Percentiles rank a stretch among this genome's conserved stretches.
Conservation (phyloP, 176 grass and related monocot species). For the Poa annua region DNA sequence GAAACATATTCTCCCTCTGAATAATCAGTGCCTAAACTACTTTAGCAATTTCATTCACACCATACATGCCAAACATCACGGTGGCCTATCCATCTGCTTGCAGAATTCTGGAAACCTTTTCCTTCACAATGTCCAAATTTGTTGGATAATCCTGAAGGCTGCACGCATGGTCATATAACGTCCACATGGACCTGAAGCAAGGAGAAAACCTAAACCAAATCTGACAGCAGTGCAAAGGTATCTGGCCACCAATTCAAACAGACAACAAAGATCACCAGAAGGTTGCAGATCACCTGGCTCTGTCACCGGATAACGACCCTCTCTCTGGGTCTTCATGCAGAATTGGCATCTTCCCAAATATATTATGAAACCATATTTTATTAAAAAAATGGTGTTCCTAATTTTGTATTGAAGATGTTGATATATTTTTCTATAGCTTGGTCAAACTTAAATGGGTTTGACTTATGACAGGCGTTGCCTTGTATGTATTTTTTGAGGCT, state of each 20-base stretch:
- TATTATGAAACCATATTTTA: background rate
- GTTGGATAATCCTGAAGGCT: constrained; percentile 30
- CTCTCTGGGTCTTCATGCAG: constrained; percentile 28
- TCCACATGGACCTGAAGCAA: constrained; percentile 32
- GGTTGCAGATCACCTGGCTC: constrained; percentile 6
- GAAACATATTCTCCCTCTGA: background rate
- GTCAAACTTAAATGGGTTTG: background rate
- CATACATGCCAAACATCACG: background rate
- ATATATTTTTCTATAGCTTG: background rate
- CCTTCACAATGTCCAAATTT: constrained; percentile 41
- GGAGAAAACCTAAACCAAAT: constrained; percentile 35
- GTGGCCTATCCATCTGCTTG: background rate
- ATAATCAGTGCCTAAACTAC: background rate
- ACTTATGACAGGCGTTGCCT: background rate
- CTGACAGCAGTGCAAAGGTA: constrained; percentile 34
- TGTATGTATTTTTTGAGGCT: too few species aligned
- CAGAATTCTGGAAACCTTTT: constrained; percentile 33
- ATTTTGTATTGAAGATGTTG: background rate
- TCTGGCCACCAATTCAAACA: constrained; percentile 57
- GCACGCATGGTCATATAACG: background rate
- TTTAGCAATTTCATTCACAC: constrained; percentile 36
- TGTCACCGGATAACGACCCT: constrained; percentile 32
- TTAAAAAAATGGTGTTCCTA: background rate
- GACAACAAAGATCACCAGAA: constrained; percentile 33
- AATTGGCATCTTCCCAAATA: background rate